Conservation (phyloP, 345 rosid genomes). For the Boechera divaricarpa region DNA sequence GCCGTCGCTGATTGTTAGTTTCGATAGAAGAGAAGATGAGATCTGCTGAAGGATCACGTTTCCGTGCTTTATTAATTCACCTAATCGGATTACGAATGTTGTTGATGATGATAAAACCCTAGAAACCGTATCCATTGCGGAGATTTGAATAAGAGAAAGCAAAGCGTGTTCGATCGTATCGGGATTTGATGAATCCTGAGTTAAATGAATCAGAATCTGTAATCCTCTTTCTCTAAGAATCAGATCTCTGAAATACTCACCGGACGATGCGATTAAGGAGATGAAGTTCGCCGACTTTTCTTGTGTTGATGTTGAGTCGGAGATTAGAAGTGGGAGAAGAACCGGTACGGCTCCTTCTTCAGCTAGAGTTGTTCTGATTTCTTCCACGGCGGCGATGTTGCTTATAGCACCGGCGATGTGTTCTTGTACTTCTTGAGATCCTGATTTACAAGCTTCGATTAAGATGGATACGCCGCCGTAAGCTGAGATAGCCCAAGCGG, state of each 20-base stretch:
- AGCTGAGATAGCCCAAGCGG: slow-evolving; percentile 74
- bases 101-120: slow-evolving; percentile 67
- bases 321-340: slow-evolving; percentile 54
- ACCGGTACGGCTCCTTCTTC: slow-evolving; percentile 82
- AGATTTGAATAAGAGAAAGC: slow-evolving; percentile 56
- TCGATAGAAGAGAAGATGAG: slow-evolving; percentile 58
- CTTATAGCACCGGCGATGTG: slow-evolving; percentile 68
- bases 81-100: slow-evolving; percentile 55
- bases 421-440: slow-evolving; percentile 54
- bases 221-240: slow-evolving; percentile 68
- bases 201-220: slow-evolving; percentile 57
- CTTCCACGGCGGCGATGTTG: slow-evolving; percentile 64
- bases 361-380: slow-evolving; percentile 57
- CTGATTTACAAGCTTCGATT: slow-evolving; percentile 73
- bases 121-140: slow-evolving; percentile 43
- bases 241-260: slow-evolving; percentile 62
- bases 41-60: slow-evolving; percentile 57
- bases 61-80: slow-evolving; percentile 67
- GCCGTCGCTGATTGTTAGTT: slow-evolving; percentile 61
- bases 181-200: slow-evolving; percentile 52
- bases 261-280: slow-evolving; percentile 64
- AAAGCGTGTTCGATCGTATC: slow-evolving; percentile 58
- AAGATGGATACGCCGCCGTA: slow-evolving; percentile 68
- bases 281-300: slow-evolving; percentile 63
- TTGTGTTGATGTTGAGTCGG: slow-evolving; percentile 47